phyloP scores from a whole-genome alignment of 805 yeast genomes.

The Clavispora phyllophila region DNA sequence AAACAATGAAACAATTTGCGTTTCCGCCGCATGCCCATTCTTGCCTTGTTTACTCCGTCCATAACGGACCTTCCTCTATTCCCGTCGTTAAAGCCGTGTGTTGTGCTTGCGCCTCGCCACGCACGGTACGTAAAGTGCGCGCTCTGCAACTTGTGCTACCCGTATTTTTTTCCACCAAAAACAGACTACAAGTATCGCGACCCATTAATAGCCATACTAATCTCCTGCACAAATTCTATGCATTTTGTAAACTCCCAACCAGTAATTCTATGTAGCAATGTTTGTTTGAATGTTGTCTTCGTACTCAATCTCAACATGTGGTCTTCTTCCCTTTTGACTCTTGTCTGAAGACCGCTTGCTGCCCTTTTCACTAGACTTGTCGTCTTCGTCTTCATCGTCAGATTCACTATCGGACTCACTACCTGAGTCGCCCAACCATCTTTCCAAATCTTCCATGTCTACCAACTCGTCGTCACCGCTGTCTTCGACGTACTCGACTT shows the following conservation, averaged over 20 bases:
- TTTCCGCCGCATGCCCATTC: too few species aligned
- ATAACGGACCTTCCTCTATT: too few species aligned
- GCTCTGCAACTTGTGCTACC: too few species aligned
- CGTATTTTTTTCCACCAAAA: too few species aligned
- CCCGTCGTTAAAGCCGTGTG: too few species aligned
- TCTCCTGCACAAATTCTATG: neutral
- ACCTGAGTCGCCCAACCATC: conserved; percentile 60
- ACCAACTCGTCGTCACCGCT: conserved; percentile 86
- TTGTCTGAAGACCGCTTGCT: conserved; percentile 5
- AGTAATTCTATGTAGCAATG: conserved; percentile 20
- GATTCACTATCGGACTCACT: conserved; percentile 17
- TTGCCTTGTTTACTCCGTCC: too few species aligned
- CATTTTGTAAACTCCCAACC: neutral
- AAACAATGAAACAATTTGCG: too few species aligned
- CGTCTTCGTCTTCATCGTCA: conserved; percentile 32
- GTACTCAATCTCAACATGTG: conserved; percentile 76
- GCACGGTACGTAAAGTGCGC: too few species aligned
- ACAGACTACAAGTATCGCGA: neutral
- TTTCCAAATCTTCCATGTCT: conserved; percentile 88
- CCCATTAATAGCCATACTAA: neutral
- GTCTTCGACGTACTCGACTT: conserved; percentile 86
- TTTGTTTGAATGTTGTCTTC: conserved; percentile 57
- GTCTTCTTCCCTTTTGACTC: conserved; percentile 51
- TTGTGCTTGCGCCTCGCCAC: too few species aligned
- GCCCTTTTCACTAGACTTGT: conserved; percentile 32